Conservation (phyloP, 176 grass and related monocot species). For the Cenchrus americanus region DNA sequence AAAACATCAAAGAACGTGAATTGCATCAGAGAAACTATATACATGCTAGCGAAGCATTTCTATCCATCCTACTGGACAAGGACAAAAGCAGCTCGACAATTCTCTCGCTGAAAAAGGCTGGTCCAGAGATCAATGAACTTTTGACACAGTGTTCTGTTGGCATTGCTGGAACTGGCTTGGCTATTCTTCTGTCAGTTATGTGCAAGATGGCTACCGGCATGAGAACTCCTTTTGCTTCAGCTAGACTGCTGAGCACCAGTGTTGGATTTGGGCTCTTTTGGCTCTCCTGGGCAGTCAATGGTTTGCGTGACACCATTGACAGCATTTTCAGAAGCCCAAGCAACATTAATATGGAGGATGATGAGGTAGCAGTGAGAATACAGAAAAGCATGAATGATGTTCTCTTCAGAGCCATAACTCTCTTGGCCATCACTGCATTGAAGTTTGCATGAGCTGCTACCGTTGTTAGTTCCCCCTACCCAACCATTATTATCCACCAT, state of each 20-base stretch:
- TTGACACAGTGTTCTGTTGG: slow-evolving; percentile 83
- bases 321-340: slow-evolving; percentile 53
- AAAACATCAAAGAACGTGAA: slow-evolving; percentile 62
- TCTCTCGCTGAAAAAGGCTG: slow-evolving; percentile 72
- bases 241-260: slow-evolving; percentile 67
- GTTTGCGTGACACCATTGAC: slow-evolving; percentile 69
- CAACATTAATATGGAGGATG: slow-evolving; percentile 54
- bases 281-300: slow-evolving; percentile 76
- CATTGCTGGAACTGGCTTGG: slow-evolving; percentile 87
- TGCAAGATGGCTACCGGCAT: slow-evolving; percentile 59
- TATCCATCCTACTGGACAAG: slow-evolving; percentile 83
- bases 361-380: slow-evolving; percentile 58
- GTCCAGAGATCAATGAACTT: slow-evolving; percentile 66
- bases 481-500: slow-evolving; percentile 21
- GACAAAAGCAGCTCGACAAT: slow-evolving; percentile 39
- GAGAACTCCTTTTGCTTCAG: slow-evolving; percentile 56
- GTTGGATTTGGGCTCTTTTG: slow-evolving; percentile 91
- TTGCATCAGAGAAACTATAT: slow-evolving; percentile 69
- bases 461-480: neutral
- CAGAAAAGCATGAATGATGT: slow-evolving; percentile 65
- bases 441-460: slow-evolving; percentile 58
- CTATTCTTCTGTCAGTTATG: slow-evolving; percentile 80
- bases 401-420: slow-evolving; percentile 57
- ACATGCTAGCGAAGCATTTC: slow-evolving; percentile 76
- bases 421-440: slow-evolving; percentile 72